Conservation (phyloP, 2,329 filamentous ascomycete species). For the Leptographium flavum region DNA sequence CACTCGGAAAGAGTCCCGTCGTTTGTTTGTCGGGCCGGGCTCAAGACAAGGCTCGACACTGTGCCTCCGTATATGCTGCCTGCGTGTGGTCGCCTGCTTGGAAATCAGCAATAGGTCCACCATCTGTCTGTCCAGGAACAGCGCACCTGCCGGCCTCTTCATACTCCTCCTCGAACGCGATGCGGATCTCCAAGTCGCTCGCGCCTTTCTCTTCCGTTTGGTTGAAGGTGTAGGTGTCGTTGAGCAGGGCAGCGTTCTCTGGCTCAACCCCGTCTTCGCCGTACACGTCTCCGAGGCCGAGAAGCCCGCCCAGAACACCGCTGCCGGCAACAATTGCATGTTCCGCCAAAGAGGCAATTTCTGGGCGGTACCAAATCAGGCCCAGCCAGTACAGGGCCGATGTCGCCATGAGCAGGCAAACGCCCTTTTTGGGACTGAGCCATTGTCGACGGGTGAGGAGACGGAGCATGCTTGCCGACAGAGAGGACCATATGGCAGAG, state of each 20-base stretch:
- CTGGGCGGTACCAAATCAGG: background rate
- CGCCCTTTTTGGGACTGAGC: background rate
- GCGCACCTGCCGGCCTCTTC: conserved; percentile 21
- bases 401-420: conserved; percentile 1
- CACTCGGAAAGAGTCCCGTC: conserved; percentile 11
- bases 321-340: background rate
- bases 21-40: conserved; percentile 11
- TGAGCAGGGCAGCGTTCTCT: background rate
- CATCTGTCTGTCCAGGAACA: background rate
- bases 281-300: background rate
- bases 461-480: background rate
- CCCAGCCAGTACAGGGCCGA: background rate
- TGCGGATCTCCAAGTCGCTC: conserved; percentile 9
- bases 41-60: conserved; percentile 27
- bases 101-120: background rate
- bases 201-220: background rate
- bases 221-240: background rate
- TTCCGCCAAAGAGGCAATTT: background rate
- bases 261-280: background rate
- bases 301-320: background rate
- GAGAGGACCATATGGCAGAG: too few relatives aligned
- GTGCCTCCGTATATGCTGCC: conserved; percentile 45
- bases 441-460: background rate
- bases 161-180: conserved; percentile 26
- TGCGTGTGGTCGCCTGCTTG: conserved; percentile 20